Conservation (phyloP, 139 green algal species). For the Tetradesmus lagerheimii region DNA sequence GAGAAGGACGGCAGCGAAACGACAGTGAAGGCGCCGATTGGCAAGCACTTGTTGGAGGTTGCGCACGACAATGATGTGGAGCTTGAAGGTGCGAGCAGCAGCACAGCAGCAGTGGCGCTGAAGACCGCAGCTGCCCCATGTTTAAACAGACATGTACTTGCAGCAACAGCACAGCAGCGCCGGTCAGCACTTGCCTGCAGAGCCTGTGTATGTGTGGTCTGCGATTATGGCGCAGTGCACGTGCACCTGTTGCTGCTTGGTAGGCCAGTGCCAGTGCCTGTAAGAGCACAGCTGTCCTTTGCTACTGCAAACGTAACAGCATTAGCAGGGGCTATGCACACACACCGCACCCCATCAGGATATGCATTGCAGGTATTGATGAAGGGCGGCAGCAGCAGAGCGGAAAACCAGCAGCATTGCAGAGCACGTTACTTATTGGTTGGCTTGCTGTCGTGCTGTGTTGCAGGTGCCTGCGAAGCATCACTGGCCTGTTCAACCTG, state of each 20-base stretch:
- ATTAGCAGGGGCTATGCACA: not conserved
- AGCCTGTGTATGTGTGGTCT: no score
- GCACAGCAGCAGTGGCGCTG: not conserved
- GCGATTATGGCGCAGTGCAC: no score
- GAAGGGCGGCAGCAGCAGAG: not conserved
- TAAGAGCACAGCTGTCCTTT: not conserved
- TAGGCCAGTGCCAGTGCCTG: not conserved
- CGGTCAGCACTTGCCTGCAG: not conserved
- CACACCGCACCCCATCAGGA: no score
- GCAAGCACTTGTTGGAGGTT: conserved; percentile 90
- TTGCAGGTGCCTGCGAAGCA: conserved; percentile 94
- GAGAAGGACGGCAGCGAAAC: conserved; percentile 89
- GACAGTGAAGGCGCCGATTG: conserved; percentile 85
- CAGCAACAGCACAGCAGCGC: not conserved
- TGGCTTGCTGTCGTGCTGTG: not conserved
- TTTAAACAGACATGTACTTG: no score
- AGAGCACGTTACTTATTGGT: not conserved
- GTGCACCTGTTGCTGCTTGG: no score
- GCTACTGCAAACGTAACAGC: not conserved
- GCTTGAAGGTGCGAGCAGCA: conserved; percentile 86
- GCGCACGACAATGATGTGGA: conserved; percentile 99
- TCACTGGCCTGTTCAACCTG: conserved; percentile 99
- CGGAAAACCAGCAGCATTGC: no score
- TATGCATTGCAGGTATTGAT: not conserved
- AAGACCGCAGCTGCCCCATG: no score